Conservation (phyloP, 2,329 filamentous ascomycete species). For the Ustilaginoidea virens region DNA sequence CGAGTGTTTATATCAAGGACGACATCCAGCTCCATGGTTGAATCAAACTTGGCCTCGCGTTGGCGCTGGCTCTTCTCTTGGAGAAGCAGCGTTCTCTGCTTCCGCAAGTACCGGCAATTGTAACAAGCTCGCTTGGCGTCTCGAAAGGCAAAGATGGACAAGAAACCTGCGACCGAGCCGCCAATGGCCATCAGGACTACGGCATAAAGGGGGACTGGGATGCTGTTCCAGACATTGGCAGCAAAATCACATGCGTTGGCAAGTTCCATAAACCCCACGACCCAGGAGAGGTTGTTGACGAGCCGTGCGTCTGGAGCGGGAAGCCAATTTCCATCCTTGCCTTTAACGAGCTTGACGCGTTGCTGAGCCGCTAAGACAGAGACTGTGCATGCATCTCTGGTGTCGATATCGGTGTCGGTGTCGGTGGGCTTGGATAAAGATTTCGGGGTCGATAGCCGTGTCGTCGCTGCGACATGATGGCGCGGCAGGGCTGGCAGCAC, state of each 20-base stretch:
- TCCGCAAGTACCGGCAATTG: conserved; percentile 29
- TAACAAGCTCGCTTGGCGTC: conserved; percentile 27
- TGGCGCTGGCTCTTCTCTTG: conserved; percentile 5
- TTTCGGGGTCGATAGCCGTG: background rate
- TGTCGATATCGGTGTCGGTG: background rate
- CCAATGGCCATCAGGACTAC: conserved; percentile 36
- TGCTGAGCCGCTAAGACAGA: conserved; percentile 1
- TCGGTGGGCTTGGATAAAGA: no score
- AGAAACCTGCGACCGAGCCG: conserved; percentile 26
- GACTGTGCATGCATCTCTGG: background rate
- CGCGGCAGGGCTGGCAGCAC: background rate
- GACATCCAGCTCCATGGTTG: conserved; percentile 14
- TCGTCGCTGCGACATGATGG: background rate
- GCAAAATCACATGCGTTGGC: conserved; percentile 41
- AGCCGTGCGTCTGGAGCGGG: conserved; percentile 10
- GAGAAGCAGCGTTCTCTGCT: conserved; percentile 21
- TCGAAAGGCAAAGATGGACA: conserved; percentile 28
- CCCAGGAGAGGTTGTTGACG: conserved; percentile 14
- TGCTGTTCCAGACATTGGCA: conserved; percentile 40
- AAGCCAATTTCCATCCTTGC: conserved; percentile 3
- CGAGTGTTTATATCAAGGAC: conserved; percentile 28
- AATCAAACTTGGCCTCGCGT: conserved; percentile 3
- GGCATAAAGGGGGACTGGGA: conserved; percentile 32
- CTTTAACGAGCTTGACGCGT: conserved; percentile 7
- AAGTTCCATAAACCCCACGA: conserved; percentile 35